Base-by-base conservation (phyloP, 2,329 filamentous ascomycete genomes). In the Sphaerulina musiva region DNA sequence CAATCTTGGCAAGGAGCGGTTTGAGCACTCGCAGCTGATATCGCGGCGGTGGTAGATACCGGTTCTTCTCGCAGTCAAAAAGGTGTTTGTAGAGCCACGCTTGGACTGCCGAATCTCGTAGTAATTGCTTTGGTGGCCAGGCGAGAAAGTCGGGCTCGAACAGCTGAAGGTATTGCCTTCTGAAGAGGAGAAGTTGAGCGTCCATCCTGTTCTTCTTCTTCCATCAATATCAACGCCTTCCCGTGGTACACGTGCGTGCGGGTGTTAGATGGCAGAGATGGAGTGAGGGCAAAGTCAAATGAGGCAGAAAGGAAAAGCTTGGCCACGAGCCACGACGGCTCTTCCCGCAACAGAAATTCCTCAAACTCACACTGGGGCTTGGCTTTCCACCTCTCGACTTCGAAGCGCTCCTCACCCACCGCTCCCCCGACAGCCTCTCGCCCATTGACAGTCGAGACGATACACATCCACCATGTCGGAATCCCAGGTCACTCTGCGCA, bases 111-210 rank as follows among this genome's bases (percentile, higher is more conserved):
- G 80, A 73, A 29, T 79, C 74, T 57, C 82, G 80, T 29, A 95
- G 74, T 11, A 80, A 66, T 23, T 76, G 64, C 20, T 74, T 71
- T 23, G 79, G 71, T 1, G 89, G 90, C 68, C 84, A 86, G 46
- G 80, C 77, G 36, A 92, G 74, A 29, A 76, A 68, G 6, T 76
- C 69, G 0, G 76, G 73, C 45, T 91, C 78, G 41, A 84, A 82
- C 2, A 91, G 75, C 68, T 96, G 90, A 34, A 92, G 78, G 66
- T 89, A 95, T 68, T 95, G 90, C 57, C 80, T 79, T 61, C 81
- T 84, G 67, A 90, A 83, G 66, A 62, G 67, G 61, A 63, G 72
- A 59, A 69, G 62, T 54, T 70, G 62, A 4, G 63, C 58, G 53
- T 69, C 66, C 66, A 69, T 69, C n/a, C 32, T 34, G 1, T 26